Evolutionary conservation across 2,329 filamentous ascomycete species (phyloP).

Genomic region (Tolypocladium tropicale): DNA sequence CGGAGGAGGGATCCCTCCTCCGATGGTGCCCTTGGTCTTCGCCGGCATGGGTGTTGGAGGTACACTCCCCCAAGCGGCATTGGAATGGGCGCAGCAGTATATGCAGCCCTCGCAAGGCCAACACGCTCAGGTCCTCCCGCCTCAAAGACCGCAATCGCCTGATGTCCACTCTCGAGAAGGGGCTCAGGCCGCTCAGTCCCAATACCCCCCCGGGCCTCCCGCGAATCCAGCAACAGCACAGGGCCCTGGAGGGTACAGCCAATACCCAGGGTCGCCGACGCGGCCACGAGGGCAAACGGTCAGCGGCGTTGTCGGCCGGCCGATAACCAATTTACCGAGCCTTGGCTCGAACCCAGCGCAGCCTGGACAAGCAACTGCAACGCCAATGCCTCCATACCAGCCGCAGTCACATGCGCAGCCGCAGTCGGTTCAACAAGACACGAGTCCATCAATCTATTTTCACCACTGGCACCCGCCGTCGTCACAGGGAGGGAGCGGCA

Average conservation of each 20-base stretch:
- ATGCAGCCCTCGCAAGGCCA: conserved; percentile 40
- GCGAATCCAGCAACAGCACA: conserved; percentile 18
- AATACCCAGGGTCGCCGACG: conserved; percentile 39
- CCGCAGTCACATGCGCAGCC: conserved; percentile 38
- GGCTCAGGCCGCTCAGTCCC: conserved; percentile 28
- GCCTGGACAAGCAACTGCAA: conserved; percentile 12
- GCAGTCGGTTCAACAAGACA: conserved; percentile 48
- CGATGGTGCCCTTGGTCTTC: conserved; percentile 67
- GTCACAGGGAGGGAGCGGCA: conserved; percentile 43
- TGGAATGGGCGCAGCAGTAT: conserved; percentile 62
- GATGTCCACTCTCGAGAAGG: conserved; percentile 40
- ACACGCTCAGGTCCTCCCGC: conserved; percentile 39
- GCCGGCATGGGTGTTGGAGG: conserved; percentile 56
- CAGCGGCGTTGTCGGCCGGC: conserved; percentile 27
- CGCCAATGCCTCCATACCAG: conserved; percentile 30
- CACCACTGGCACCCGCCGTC: conserved; percentile 86
- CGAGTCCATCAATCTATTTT: conserved; percentile 74
- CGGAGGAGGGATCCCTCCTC: conserved; percentile 59
- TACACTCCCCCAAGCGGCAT: conserved; percentile 44
- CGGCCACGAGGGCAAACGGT: conserved; percentile 41
- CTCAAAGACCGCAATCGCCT: conserved; percentile 40
- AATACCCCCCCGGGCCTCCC: conserved; percentile 29
- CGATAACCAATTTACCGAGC: conserved; percentile 29
- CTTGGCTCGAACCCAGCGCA: conserved; percentile 35
- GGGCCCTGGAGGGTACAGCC: conserved; percentile 28